Conservation (phyloP, 2,329 filamentous ascomycete genomes). For the Cytospora piceicola region DNA sequence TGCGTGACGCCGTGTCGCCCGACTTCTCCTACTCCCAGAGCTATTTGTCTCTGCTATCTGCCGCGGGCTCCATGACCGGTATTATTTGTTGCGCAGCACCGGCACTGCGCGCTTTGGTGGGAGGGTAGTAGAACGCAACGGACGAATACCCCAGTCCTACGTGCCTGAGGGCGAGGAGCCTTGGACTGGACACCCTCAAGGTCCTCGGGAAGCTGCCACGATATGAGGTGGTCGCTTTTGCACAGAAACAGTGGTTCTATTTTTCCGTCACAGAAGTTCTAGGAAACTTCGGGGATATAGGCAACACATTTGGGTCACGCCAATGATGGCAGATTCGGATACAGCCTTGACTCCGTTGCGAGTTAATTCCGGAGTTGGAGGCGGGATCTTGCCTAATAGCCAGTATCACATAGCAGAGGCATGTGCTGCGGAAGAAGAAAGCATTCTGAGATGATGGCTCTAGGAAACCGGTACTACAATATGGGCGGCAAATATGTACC, state of each 20-base stretch:
- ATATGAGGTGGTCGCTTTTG: no score
- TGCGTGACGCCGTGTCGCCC: conserved; percentile 15
- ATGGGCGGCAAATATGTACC: no score
- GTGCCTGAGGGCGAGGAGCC: neutral
- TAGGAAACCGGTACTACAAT: neutral
- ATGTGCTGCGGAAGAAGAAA: neutral
- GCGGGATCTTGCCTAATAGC: neutral
- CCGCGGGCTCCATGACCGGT: conserved; percentile 12
- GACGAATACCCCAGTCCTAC: no score
- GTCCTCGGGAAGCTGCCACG: no score
- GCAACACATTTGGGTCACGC: no score
- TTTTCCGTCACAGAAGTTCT: no score
- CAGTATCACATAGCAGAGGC: no score
- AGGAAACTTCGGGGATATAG: no score
- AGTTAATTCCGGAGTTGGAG: neutral
- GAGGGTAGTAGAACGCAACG: neutral
- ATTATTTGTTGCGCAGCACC: conserved; percentile 16
- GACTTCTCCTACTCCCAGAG: conserved; percentile 22
- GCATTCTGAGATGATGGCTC: neutral
- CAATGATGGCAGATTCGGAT: neutral
- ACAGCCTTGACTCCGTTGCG: neutral
- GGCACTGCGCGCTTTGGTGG: neutral
- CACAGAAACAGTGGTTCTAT: no score
- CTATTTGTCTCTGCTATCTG: conserved; percentile 7
- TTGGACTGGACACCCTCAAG: no score